Evolutionary conservation across 163 green algal species (phyloP), one percentile per base, ranked within the genome.

Genomic region (Scenedesmus sp.): DNA sequence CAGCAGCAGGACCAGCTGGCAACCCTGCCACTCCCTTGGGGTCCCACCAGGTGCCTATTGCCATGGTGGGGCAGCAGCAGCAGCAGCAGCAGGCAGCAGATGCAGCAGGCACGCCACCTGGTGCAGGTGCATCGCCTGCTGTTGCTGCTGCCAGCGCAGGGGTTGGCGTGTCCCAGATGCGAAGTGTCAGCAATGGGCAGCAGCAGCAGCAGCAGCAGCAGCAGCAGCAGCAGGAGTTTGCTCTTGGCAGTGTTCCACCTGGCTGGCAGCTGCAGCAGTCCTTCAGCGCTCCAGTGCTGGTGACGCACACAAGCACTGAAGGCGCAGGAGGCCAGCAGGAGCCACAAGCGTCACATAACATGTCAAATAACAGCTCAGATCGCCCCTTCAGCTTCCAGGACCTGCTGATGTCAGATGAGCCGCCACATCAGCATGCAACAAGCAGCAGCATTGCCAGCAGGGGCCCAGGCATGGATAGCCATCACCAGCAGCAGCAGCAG

Each of bases 31-130:
- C 66, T 3, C 57, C n/a, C 4, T 15, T n/a, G 57, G 83, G n/a
- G n/a, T 66, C 57, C n/a, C 8, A 34, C n/a, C 60, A 76, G 60
- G 57, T 59, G n/a, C n/a, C 84, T 23, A 15, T 52, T 6, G 26
- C 20, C 64, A 56, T 56, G 18, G 12, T 20, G 4, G 10, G 7
- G 57, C 84, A 57, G 79, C 6, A 5, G 79, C 34, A 6, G 26
- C 79, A 86, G 79, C 79, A 86, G 84, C 84, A 88, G 56, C 84
- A 88, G 59, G 66, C 74, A 84, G 77, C 77, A 84, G 74, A 57
- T 20, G 74, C 74, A 83, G 74, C 16, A 34, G 70, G 23, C 70
- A 5, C 74, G 56, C 74, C 4, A 6, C 8, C 26, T 18, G 4
- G n/a, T 20, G 26, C n/a, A 5, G 26, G 26, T 82, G 74, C 74